Conservation (phyloP, 805 yeast species). For the Schwanniomyces polymorphus region DNA sequence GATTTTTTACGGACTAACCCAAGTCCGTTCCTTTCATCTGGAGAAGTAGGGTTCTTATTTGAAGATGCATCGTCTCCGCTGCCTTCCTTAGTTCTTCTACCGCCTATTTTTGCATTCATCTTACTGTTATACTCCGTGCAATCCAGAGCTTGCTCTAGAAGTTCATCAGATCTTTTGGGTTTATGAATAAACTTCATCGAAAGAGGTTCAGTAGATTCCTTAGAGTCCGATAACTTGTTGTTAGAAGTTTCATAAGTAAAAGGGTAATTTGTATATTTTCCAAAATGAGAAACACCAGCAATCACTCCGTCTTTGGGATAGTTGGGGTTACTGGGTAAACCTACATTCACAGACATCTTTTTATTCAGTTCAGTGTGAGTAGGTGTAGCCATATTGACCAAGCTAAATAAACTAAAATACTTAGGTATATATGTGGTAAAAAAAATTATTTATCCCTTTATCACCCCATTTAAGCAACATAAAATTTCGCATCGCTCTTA, state of each 20-base stretch:
- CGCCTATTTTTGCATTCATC: slow-evolving; percentile 17
- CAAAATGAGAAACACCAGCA: background rate
- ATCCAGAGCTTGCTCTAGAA: slow-evolving; percentile 30
- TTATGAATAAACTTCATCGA: slow-evolving; percentile 39
- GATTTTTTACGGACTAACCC: slow-evolving; percentile 73
- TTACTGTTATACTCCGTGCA: slow-evolving; percentile 28
- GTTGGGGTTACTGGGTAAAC: background rate
- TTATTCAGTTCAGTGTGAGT: background rate
- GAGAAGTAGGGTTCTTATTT: background rate
- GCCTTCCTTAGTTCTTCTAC: background rate
- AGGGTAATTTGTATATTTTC: background rate
- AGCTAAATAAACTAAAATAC: background rate
- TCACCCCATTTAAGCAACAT: background rate
- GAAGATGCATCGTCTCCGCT: slow-evolving; percentile 1
- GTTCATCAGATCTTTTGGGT: slow-evolving; percentile 34
- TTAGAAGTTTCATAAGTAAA: background rate
- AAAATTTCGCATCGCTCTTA: background rate
- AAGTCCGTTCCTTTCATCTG: slow-evolving; percentile 5
- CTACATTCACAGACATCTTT: background rate
- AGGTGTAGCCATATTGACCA: background rate
- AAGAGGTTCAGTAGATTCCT: background rate
- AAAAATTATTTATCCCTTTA: background rate
- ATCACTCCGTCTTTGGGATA: background rate
- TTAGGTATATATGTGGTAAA: background rate
- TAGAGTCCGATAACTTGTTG: background rate